Evolutionary conservation across 2,329 filamentous ascomycete species (phyloP).

Genomic region (Rhynchosporium graminicola): DNA sequence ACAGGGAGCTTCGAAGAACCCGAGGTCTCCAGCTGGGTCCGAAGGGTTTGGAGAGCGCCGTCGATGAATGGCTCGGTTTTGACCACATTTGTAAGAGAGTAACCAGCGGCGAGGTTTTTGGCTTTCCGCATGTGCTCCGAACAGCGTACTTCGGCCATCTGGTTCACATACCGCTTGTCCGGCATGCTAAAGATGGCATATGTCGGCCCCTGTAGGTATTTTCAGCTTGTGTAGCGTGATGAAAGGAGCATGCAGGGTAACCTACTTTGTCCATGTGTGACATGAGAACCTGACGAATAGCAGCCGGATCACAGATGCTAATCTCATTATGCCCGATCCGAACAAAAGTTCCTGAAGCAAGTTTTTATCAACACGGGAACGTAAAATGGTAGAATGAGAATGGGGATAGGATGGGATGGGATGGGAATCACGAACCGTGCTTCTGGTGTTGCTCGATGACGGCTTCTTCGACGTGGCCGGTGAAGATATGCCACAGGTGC

Average conservation of each 20-base stretch:
- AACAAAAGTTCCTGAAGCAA: conserved; percentile 43
- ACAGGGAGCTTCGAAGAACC: conserved; percentile 31
- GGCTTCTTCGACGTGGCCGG: conserved; percentile 44
- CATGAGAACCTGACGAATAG: conserved; percentile 42
- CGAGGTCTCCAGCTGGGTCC: conserved; percentile 36
- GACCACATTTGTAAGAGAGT: conserved; percentile 39
- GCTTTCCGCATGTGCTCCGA: conserved; percentile 41
- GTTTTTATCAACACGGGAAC: background rate
- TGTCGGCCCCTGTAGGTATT: conserved; percentile 12
- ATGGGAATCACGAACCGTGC: conserved; percentile 39
- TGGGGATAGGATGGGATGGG: background rate
- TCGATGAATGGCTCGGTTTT: conserved; percentile 38
- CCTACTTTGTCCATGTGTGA: conserved; percentile 38
- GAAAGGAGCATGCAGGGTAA: background rate
- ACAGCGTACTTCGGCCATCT: conserved; percentile 44
- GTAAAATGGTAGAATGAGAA: background rate
- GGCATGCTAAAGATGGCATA: conserved; percentile 38
- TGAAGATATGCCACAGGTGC: conserved; percentile 43
- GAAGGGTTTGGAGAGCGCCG: conserved; percentile 37
- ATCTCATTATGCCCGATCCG: conserved; percentile 48
- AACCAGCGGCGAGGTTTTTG: conserved; percentile 41
- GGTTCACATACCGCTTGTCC: conserved; percentile 45
- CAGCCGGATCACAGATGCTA: conserved; percentile 46
- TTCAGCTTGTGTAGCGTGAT: conserved; percentile 10
- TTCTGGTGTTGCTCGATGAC: conserved; percentile 44